Base-by-base conservation (phyloP, 2,329 filamentous ascomycete species). In the Aspergillus glaucus region DNA sequence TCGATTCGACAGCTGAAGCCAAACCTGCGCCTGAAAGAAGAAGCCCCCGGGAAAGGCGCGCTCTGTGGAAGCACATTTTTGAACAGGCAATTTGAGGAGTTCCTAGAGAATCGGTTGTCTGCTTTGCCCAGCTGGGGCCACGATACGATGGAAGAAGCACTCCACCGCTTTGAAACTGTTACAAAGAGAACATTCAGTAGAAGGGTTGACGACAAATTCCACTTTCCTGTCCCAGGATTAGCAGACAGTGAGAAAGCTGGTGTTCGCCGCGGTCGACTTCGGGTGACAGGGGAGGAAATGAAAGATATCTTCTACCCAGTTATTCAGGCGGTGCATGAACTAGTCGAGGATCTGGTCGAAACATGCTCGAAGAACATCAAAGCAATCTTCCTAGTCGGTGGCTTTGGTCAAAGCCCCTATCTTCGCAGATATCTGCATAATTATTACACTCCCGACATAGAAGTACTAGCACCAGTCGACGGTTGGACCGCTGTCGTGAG, bases 281-380 rank as follows among this genome's bases (percentile, higher is more conserved):
- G 43, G 5, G 40, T 63, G 4, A 52, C 45, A 2, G 54, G 53
- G 0, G 17, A 48, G 1, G 51, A 59, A 17, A 52, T 64, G 47
- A 39, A 45, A 8, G 34, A 50, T 3, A 42, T 65, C 2, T 64
- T 64, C 32, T 26, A 51, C 4, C 58, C 59, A 3, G 49, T 59
- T 15, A 42, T 63, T 7, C 40, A 53, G 22, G 53, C 57, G 0
- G 44, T 63, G 32, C 44, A 45, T 8, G 42, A 51, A 6, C 52
- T 63, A 14, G 57, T 64, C 4, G 49, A 51, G 24, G 36, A 49
- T 21, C 62, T 64, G 40, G 51, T 63, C 55, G 80, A 82, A 69
- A 78, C 78, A 14, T 80, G 79, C 34, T 77, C 78, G 62, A 80
- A 80, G 59, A 79, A 81, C 37, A 82, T 86, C 51, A 75, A 77